Evolutionary conservation across 352 stramenopile species (phyloP).

Genomic region (Globisporangium ultimum): DNA sequence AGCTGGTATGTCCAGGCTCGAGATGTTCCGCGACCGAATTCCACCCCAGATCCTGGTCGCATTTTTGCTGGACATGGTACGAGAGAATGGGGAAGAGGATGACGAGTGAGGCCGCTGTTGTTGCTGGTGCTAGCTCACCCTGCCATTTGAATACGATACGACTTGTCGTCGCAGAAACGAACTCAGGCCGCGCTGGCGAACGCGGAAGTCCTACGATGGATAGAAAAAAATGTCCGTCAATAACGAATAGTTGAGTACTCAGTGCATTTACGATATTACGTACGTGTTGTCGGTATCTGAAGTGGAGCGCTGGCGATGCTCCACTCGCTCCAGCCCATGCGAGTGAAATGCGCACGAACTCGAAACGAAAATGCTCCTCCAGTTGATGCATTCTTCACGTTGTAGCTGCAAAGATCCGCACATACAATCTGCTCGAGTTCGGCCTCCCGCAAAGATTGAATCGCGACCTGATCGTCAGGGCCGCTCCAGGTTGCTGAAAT

Average conservation of each 20-base stretch:
- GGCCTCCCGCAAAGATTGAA: slow-evolving; percentile 36
- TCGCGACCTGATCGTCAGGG: slow-evolving; percentile 42
- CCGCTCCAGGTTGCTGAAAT: slow-evolving; percentile 45
- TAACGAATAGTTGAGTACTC: not conserved
- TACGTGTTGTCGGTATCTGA: slow-evolving; percentile 30
- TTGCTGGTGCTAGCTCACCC: not conserved
- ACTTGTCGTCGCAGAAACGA: slow-evolving; percentile 28
- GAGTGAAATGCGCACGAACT: slow-evolving; percentile 38
- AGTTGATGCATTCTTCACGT: slow-evolving; percentile 19
- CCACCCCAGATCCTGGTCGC: slow-evolving; percentile 43
- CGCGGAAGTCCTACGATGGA: slow-evolving; percentile 22
- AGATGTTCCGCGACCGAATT: slow-evolving; percentile 28
- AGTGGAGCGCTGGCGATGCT: slow-evolving; percentile 38
- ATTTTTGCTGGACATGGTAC: slow-evolving; percentile 55
- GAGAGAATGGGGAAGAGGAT: slow-evolving; percentile 35
- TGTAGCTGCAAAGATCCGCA: slow-evolving; percentile 20
- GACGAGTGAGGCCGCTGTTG: slow-evolving; percentile 16
- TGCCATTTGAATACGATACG: slow-evolving; percentile 47
- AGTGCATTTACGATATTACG: not conserved
- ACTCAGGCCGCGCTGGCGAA: slow-evolving; percentile 34
- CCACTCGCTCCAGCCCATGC: slow-evolving; percentile 47
- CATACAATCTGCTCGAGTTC: slow-evolving; percentile 21
- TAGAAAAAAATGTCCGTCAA: not conserved
- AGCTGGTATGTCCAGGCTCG: slow-evolving; percentile 17
- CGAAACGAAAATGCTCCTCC: slow-evolving; percentile 40